phyloP scores from a whole-genome alignment of 768 basidiomycete genomes.

The Phaeotremella fagi region DNA sequence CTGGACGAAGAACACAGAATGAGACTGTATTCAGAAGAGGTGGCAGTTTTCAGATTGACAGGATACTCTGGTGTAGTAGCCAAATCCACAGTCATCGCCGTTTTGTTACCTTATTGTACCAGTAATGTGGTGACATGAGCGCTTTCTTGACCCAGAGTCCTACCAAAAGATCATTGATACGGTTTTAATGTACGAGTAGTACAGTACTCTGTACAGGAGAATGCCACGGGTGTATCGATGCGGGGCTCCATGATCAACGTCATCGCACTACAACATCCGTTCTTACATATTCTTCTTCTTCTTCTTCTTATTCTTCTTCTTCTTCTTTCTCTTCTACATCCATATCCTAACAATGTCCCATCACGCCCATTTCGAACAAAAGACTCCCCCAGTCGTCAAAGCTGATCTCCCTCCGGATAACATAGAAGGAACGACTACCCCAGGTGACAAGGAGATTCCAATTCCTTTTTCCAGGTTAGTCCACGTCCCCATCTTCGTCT shows the following conservation, averaged over 20 bases:
- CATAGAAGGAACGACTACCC: neutral
- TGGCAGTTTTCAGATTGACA: too few species aligned
- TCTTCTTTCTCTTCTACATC: neutral
- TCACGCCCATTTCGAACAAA: conserved; percentile 15
- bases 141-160: too few species aligned
- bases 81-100: too few species aligned
- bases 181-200: too few species aligned
- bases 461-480: conserved; percentile 44
- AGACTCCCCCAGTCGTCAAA: conserved; percentile 25
- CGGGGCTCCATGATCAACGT: neutral
- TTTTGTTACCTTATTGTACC: too few species aligned
- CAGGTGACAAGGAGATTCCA: conserved; percentile 11
- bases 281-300: neutral
- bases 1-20: too few species aligned
- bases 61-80: too few species aligned
- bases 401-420: conserved; percentile 1
- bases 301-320: conserved; percentile 1
- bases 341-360: conserved; percentile 7
- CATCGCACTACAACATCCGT: neutral
- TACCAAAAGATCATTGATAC: too few species aligned
- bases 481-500: neutral
- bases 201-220: too few species aligned
- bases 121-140: too few species aligned
- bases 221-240: too few species aligned
- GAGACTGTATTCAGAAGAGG: too few species aligned